Evolutionary conservation across 495 filamentous ascomycete species (phyloP), one percentile per base, ranked within the genome.

Genomic region (Zalerion maritima): DNA sequence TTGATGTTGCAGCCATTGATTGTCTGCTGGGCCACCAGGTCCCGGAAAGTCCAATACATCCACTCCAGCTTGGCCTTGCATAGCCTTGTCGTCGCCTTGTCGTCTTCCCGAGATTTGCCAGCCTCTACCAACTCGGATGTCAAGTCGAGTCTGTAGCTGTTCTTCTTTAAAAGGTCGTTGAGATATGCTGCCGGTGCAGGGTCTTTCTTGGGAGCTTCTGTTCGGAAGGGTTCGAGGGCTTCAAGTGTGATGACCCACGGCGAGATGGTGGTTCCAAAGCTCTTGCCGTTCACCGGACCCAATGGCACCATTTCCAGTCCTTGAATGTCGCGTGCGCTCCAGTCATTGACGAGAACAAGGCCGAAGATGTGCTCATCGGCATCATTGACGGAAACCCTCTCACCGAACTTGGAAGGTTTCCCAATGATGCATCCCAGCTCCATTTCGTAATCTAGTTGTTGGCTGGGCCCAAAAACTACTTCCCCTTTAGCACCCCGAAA

Each of bases 261-360:
- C 14, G 68, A 75, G 36, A 84, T 78, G 8, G 67, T 71, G 0
- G 80, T 84, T 5, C 67, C 76, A 39, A 81, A 81, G 45, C 72
- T 81, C 60, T 85, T 85, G 1, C 69, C 58, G 32, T 73, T 78
- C 52, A 85, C 77, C 0, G 78, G 78, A 1, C 73, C 73, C 3
- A 77, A 52, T 1, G 73, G 73, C 3, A 64, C 40, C 45, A 78
- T 80, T 44, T 84, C 78, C 68, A 73, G 78, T 3, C 58, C 67
- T 37, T 82, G 78, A 25, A 84, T 73, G 45, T 84, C 78, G 35
- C 78, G 60, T 4, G 78, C 41, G 25, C 41, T 42, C 78, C 78
- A 84, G 47, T 84, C 78, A 45, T 84, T 84, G 68, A 84, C 63
- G 30, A 84, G 46, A 0, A 83, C 78, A 11, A 81, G 36, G 4